These are phyloP conservation scores for Oryza meridionalis DNA, from an alignment of 176 grass and related monocot genomes.

Conservation along the genomic window DNA sequence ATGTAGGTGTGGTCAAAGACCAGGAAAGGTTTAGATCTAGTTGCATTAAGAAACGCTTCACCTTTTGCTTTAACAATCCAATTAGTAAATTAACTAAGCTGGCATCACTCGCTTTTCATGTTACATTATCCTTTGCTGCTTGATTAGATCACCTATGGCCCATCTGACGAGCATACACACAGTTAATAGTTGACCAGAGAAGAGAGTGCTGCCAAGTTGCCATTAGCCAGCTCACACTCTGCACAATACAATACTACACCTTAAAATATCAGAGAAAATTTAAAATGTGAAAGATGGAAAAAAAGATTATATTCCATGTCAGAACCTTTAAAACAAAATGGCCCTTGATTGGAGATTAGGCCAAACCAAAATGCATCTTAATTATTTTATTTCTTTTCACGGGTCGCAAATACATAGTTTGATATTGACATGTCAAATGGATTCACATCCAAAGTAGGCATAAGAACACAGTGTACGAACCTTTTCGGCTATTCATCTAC, in stretches of 20 bases:
- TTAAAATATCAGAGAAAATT: not conserved
- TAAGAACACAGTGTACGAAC: not conserved
- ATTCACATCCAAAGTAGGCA: not conserved
- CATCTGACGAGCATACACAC: not conserved
- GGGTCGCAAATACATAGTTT: not conserved
- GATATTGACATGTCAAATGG: slow-evolving; percentile 16
- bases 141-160: slow-evolving; percentile 17
- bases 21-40: not conserved
- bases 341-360: slow-evolving; percentile 11
- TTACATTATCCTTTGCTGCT: not conserved
- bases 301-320: slow-evolving; percentile 16
- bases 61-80: not conserved
- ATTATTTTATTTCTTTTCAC: not conserved
- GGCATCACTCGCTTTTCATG: not conserved
- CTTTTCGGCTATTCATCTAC: not conserved
- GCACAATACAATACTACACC: slow-evolving; percentile 17
- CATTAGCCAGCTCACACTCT: slow-evolving; percentile 21
- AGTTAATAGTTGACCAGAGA: slow-evolving; percentile 29
- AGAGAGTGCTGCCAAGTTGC: slow-evolving; percentile 11
- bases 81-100: not conserved
- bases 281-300: not conserved
- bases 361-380: slow-evolving; percentile 7
- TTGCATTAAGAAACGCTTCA: not conserved
- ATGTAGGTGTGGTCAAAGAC: not conserved
- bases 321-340: not conserved